phyloP scores from a whole-genome alignment of 2,329 filamentous ascomycete species.

The Phialemonium atrogriseum region DNA sequence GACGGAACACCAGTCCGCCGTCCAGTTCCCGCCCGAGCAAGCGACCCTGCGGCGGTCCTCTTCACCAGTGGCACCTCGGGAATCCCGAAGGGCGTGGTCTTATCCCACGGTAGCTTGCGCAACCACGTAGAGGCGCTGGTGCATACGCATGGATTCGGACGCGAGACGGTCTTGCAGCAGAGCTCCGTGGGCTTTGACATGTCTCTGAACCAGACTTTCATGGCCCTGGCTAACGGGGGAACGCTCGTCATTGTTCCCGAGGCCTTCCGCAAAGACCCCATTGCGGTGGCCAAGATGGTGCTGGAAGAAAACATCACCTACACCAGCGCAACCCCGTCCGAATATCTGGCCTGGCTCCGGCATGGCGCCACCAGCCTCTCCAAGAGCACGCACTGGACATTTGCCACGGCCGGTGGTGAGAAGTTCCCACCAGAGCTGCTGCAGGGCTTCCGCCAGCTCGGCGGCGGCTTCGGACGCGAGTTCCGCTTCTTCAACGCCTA shows the following conservation, averaged over 20 bases:
- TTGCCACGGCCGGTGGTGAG: conserved; percentile 25
- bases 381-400: conserved; percentile 15
- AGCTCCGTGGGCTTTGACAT: conserved; percentile 24
- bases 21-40: neutral
- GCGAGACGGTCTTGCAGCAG: conserved; percentile 24
- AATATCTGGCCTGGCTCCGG: conserved; percentile 17
- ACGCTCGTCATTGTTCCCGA: conserved; percentile 20
- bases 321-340: conserved; percentile 26
- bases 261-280: conserved; percentile 21
- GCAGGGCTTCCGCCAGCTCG: conserved; percentile 2
- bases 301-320: conserved; percentile 17
- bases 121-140: conserved; percentile 18
- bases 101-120: conserved; percentile 20
- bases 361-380: conserved; percentile 11
- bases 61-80: conserved; percentile 25
- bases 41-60: conserved; percentile 19
- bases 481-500: conserved; percentile 17
- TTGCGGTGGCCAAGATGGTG: conserved; percentile 21
- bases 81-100: conserved; percentile 31
- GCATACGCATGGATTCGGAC: conserved; percentile 5
- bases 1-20: neutral
- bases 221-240: conserved; percentile 21
- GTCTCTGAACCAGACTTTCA: conserved; percentile 21
- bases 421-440: conserved; percentile 5
- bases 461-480: conserved; percentile 1